phyloP scores from a whole-genome alignment of 2,329 filamentous ascomycete species.

The Sphaerulina musiva region DNA sequence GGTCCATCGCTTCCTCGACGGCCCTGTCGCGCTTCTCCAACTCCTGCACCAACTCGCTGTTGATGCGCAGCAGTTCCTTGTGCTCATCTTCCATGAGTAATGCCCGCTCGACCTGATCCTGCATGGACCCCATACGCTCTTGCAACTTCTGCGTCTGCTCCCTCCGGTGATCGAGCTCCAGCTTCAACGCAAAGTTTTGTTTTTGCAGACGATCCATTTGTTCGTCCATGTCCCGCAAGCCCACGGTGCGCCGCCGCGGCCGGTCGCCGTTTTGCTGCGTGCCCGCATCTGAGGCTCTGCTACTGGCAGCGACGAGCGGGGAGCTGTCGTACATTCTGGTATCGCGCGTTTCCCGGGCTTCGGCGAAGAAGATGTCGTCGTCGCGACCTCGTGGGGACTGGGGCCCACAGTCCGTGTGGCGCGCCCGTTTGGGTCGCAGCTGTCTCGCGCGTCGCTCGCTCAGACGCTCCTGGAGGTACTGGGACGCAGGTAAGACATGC shows the following conservation, averaged over 20 bases:
- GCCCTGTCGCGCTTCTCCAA: slow-evolving; percentile 64
- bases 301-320: slow-evolving; percentile 19
- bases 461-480: slow-evolving; percentile 34
- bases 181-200: slow-evolving; percentile 70
- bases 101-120: slow-evolving; percentile 43
- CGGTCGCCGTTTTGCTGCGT: slow-evolving; percentile 16
- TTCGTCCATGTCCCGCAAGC: slow-evolving; percentile 63
- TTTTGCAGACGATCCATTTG: slow-evolving; percentile 64
- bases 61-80: slow-evolving; percentile 51
- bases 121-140: slow-evolving; percentile 50
- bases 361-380: slow-evolving; percentile 35
- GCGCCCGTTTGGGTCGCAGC: slow-evolving; percentile 28
- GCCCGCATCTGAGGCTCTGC: slow-evolving; percentile 16
- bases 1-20: slow-evolving; percentile 61
- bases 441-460: slow-evolving; percentile 30
- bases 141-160: slow-evolving; percentile 58
- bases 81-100: slow-evolving; percentile 35
- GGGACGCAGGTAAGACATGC: slow-evolving; percentile 28
- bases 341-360: slow-evolving; percentile 25
- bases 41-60: slow-evolving; percentile 53
- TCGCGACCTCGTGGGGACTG: slow-evolving; percentile 23
- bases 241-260: slow-evolving; percentile 38
- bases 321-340: slow-evolving; percentile 28
- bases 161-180: slow-evolving; percentile 63
- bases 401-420: slow-evolving; percentile 33